Base-by-base conservation (phyloP, 2,329 filamentous ascomycete species). In the Elsinoe batatas region DNA sequence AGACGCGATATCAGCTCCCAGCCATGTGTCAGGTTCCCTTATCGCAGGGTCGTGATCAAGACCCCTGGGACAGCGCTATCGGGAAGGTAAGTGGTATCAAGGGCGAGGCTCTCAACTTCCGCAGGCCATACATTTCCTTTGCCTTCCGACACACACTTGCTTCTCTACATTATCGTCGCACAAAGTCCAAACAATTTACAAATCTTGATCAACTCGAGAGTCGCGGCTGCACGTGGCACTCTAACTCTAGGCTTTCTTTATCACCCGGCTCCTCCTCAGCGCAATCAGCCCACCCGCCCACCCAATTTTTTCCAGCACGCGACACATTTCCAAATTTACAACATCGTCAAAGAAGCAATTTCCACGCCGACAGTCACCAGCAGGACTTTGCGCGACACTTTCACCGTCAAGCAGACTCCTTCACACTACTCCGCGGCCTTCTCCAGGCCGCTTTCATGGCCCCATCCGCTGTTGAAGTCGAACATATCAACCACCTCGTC, bases 391-490 rank as follows among this genome's bases (percentile, higher is more conserved):
- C 17, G 22, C 44, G 15, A 33, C 17, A 10, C 44, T 6, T 44
- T 22, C 26, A 17, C n/a, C 44, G 26, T n/a, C 32, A 12, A 15
- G 17, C 44, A 33, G 17, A 49, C 15, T 36, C 26, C 17, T 10
- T 17, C 13, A 49, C 12, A 33, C 15, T 5, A 22, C 32, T 20
- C 22, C 15, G 44, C 44, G 44, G 44, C 44, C 44, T 49, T 17
- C 8, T 33, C 44, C 32, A 36, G 47, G 56, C 58, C 55, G 43
- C 17, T 33, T 54, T 54, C 43, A 67, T 67, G 65, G 65, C 65
- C 47, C 64, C 64, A 35, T 61, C 63, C 32, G 63, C 64, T 42
- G 58, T 62, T 49, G 64, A 66, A 54, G 56, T 64, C 55, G 60
- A 60, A 20, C 55, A 64, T 57, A 65, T 64, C 61, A 64, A 65